Base-by-base conservation (phyloP, 495 filamentous ascomycete genomes). In the Trichoderma virens region DNA sequence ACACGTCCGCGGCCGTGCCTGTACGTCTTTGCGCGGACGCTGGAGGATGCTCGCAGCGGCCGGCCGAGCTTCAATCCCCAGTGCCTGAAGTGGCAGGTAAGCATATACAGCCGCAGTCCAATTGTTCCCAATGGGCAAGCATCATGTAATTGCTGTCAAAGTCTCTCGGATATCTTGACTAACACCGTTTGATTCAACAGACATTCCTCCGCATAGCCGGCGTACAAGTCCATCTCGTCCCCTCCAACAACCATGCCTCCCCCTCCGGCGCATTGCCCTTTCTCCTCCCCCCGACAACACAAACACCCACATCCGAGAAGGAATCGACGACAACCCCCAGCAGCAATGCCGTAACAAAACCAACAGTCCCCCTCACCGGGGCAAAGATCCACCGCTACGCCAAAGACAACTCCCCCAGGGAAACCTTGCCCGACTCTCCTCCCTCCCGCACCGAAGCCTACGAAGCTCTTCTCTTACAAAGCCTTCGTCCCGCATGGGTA, bases 181-280 rank as follows among this genome's bases (percentile, higher is more conserved):
- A 51, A 66, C 64, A 25, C 25, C 16, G 43, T 25, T 64, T 32
- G 18, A 39, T 23, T 20, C n/a, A 4, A 56, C 25, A 98, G 92
- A 85, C 92, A 62, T 96, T 92, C 76, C 80, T 98, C 64, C 91
- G 86, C 70, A 88, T 98, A 70, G 79, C 83, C 65, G 81, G 81
- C 23, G 80, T 96, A 45, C 73, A 85, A n/a, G 90, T 90, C 71
- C 76, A 78, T 60, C 78, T 86, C n/a, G 76, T 86, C 16, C 75
- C 90, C 11, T 94, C 92, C 20, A 96, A 85, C 66, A 97, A 97
- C 74, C 94, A 98, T 75, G 92, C 94, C 45, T 96, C 92, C 14
- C 93, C 94, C 0, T 88, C 86, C 35, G 93, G 93, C 63, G 80
- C 86, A 23, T 83, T 98, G 34, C 94, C 94, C 11, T 98, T 96